phyloP scores from a whole-genome alignment of 2,329 filamentous ascomycete species.

The Colletotrichum lentis region DNA sequence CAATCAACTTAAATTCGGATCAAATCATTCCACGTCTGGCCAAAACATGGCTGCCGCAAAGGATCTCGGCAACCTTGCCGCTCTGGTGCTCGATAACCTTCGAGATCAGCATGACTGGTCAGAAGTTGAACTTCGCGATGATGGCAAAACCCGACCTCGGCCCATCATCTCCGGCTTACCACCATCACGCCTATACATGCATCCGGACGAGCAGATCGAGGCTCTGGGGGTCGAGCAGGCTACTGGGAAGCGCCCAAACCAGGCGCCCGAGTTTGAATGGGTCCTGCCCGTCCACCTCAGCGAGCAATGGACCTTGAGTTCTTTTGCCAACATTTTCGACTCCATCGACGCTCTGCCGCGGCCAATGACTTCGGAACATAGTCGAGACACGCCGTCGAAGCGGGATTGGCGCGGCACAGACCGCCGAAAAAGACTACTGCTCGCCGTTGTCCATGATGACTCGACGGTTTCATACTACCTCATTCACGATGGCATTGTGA shows the following conservation, averaged over 20 bases:
- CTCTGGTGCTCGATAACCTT: constrained; percentile 73
- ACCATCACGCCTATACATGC: constrained; percentile 76
- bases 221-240: constrained; percentile 69
- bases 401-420: constrained; percentile 55
- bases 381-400: constrained; percentile 41
- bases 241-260: constrained; percentile 55
- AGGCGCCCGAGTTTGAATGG: constrained; percentile 73
- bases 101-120: constrained; percentile 80
- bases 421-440: constrained; percentile 72
- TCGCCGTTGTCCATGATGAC: constrained; percentile 79
- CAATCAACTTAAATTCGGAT: not conserved
- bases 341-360: constrained; percentile 56
- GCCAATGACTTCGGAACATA: constrained; percentile 34
- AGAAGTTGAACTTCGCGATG: constrained; percentile 61
- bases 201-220: constrained; percentile 83
- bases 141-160: constrained; percentile 57
- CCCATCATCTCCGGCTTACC: constrained; percentile 77
- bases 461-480: constrained; percentile 87
- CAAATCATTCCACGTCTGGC: not conserved
- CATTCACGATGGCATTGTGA: constrained; percentile 86
- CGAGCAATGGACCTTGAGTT: constrained; percentile 74
- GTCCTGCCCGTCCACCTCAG: constrained; percentile 76
- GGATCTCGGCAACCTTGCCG: constrained; percentile 42
- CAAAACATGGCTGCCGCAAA: constrained; percentile 12
- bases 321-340: constrained; percentile 76